Evolutionary conservation across 2,329 filamentous ascomycete species (phyloP).

Genomic region (Talaromyces sp.): DNA sequence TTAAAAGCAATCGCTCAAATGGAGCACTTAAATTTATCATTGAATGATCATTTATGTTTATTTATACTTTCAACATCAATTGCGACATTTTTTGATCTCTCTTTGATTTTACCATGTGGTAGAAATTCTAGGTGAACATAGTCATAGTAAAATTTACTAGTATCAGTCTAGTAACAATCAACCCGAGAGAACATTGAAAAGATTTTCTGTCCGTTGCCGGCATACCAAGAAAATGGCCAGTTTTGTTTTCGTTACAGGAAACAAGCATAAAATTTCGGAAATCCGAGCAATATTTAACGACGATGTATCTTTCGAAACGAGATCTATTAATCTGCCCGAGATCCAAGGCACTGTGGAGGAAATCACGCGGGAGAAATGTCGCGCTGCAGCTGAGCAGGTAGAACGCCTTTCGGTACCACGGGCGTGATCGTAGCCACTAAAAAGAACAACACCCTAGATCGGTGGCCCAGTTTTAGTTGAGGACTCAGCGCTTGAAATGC

Average conservation of each 20-base stretch:
- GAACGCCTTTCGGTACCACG: background rate
- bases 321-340: background rate
- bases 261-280: background rate
- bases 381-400: background rate
- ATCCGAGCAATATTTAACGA: background rate
- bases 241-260: background rate
- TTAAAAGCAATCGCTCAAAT: too few species aligned
- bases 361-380: conserved; percentile 1
- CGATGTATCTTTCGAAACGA: background rate
- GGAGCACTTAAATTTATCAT: too few species aligned
- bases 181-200: background rate
- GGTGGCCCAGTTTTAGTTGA: conserved; percentile 12
- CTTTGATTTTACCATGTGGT: background rate
- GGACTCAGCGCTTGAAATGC: conserved; percentile 1
- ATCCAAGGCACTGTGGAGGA: background rate
- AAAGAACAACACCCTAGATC: background rate
- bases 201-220: background rate
- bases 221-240: background rate
- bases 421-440: background rate
- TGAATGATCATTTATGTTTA: too few species aligned
- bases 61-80: too few species aligned
- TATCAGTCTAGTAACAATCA: background rate
- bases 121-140: background rate
- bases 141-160: background rate
- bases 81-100: background rate